Evolutionary conservation across 306 rosid species (phyloP), one percentile per base, ranked within the genome.

Genomic region (Vachellia collinsii): DNA sequence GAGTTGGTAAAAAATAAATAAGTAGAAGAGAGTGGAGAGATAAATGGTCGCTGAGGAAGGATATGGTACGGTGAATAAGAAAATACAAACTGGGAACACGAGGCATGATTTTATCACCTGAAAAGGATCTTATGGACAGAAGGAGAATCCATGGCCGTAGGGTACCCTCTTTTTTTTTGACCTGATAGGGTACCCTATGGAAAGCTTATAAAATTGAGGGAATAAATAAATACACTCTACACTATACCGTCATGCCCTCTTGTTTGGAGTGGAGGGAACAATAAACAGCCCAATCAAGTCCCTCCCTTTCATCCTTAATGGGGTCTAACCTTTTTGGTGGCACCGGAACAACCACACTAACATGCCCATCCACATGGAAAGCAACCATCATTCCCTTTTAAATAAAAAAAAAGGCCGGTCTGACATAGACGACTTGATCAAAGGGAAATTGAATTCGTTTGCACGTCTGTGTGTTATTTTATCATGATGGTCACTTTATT

Each of bases 181-280:
- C n/a, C n/a, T n/a, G 54, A 48, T 14, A 48, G 54, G 80, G 75
- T 65, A 48, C 58, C 54, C 25, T 43, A n/a, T 53, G 78, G 9
- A 3, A 29, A 14, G 6, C 16, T 64, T 14, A 76, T 87, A 83
- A 73, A 78, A 87, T 68, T 79, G n/a, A 59, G 23, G 54, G 53
- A 79, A 64, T 34, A 36, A 74, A 46, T 11, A 11, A 3, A 48
- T 1, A 47, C 0, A 47, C 5, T 4, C 3, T 48, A 46, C 10
- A 11, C 11, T 46, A 47, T 75, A 74, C 75, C 78, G 68, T 88
- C 88, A 84, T 85, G 88, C 88, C 78, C 79, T 84, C 34, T 81
- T 91, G 97, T 92, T 91, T 91, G 97, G 88, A 87, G 87, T 83
- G 94, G 86, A 92, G 98, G 98, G 96, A 92, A 94, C 98, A 88